Evolutionary conservation across 352 stramenopile species (phyloP), one percentile per base, ranked within the genome.

Genomic region (Plasmopara viticola): DNA sequence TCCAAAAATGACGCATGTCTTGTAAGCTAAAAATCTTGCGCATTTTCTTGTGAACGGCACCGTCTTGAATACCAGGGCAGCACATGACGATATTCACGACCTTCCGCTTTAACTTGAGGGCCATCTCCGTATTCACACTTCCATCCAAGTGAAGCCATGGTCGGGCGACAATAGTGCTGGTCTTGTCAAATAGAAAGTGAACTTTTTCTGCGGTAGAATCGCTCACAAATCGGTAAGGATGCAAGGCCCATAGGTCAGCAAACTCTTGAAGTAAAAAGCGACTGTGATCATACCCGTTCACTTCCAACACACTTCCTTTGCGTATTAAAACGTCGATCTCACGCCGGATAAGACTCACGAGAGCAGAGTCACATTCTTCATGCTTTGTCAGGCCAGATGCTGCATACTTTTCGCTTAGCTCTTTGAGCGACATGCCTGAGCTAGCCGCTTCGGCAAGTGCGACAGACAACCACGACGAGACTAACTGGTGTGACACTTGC

Each of bases 51-150:
- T 87, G 73, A 40, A 94, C 56, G 20, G 38, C 48, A 10, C 37
- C 48, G 50, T 94, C 80, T 41, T 64, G 58, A 49, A 94, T 86
- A 0, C 84, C 84, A 20, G 84, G 84, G 0, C 49, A 74, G 39
- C 70, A 86, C 68, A 89, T 83, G 14, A 91, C 64, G 30, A 90
- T 87, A 53, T 90, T 94, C 14, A 88, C 74, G 9, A 90, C 64
- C 57, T 87, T 83, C 20, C 77, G 72, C 58, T 94, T 94, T 18
- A 94, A 52, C 43, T 68, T 59, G 15, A 90, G 49, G 25, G 70
- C 53, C 2, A 83, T 65, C 9, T 66, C 72, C 0, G 58, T 64
- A 58, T 94, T 94, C 2, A 68, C 33, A 12, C 56, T 78, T 7
- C 84, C 84, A 55, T 94, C 77, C 29, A 94, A 64, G 44, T 87